Base-by-base conservation (phyloP, 306 rosid genomes). In the Nissolia schottii region DNA sequence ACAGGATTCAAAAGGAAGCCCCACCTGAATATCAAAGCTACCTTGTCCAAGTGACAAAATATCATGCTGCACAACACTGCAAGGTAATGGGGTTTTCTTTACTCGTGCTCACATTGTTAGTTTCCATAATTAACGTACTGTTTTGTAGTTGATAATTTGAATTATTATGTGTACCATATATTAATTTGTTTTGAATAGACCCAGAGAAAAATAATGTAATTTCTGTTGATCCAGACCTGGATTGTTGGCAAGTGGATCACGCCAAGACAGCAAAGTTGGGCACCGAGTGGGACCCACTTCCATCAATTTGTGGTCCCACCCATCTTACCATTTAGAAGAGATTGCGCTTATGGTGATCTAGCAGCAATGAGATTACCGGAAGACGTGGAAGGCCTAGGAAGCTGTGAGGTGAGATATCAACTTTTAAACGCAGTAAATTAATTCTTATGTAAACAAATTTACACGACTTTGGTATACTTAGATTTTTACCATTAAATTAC, bases 221-320 rank as follows among this genome's bases (percentile, higher is more conserved):
- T 61, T 78, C 8, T 69, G 25, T 64, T 51, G 45, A 61, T 57
- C 1, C 76, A 94, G 99, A 82, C 96, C 0, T 95, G 99, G 99
- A 95, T 95, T 24, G 96, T 95, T 40, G 99, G 99, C 3, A 95
- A 95, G 67, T 95, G 99, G 99, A 95, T 89, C 53, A 89, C 96
- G 10, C 93, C 91, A 50, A 89, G 89, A 43, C 88, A 95, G 64
- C 99, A 95, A 74, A 81, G 70, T 27, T 95, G 96, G 96, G 99
- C 99, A 0, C 99, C 99, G 27, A 48, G 77, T n/a, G 96, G 97
- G 14, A 71, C 97, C 29, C 99, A 89, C 76, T 95, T 95, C 35
- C 99, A 95, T 83, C 96, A 95, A 80, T 95, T 95, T 76, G 99
- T 95, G 3, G 99, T 95, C 9, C 99, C 99, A 63, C 92, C 97